Conservation (phyloP, 331 rosid genomes). For the Spiraea crenata region DNA sequence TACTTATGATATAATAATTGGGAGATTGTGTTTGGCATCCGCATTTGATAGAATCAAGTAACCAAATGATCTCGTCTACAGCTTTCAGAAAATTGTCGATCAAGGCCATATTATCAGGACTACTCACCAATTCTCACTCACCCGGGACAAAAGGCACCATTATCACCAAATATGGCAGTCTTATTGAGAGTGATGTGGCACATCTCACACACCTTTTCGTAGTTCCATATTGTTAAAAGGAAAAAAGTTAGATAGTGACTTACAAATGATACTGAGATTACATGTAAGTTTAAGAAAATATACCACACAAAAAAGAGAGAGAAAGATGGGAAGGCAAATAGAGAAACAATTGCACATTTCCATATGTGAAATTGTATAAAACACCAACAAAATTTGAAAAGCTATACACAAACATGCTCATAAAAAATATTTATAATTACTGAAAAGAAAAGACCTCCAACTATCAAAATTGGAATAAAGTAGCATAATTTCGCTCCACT, state of each 20-base stretch:
- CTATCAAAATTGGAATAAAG: too few species aligned
- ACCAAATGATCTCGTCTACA: background rate
- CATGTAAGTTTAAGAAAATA: too few species aligned
- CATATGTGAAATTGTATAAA: too few species aligned
- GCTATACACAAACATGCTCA: too few species aligned
- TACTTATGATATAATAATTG: background rate
- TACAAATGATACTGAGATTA: too few species aligned
- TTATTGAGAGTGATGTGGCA: slow-evolving; percentile 88
- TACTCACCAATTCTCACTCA: slow-evolving; percentile 86
- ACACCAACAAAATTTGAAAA: too few species aligned
- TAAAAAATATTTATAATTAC: too few species aligned
- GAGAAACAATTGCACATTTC: too few species aligned
- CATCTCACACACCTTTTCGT: slow-evolving; percentile 84
- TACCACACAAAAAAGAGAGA: too few species aligned
- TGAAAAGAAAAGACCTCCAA: too few species aligned
- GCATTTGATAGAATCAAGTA: background rate
- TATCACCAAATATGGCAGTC: slow-evolving; percentile 78
- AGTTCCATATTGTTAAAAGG: slow-evolving; percentile 27
- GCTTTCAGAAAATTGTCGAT: background rate
- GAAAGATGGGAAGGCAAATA: too few species aligned
- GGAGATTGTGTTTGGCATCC: background rate
- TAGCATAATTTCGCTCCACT: too few species aligned
- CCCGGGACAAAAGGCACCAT: slow-evolving; percentile 74
- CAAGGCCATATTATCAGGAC: background rate
- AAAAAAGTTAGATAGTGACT: background rate